phyloP scores from a whole-genome alignment of 73 alveolate genomes.

The Loxodes magnus region DNA sequence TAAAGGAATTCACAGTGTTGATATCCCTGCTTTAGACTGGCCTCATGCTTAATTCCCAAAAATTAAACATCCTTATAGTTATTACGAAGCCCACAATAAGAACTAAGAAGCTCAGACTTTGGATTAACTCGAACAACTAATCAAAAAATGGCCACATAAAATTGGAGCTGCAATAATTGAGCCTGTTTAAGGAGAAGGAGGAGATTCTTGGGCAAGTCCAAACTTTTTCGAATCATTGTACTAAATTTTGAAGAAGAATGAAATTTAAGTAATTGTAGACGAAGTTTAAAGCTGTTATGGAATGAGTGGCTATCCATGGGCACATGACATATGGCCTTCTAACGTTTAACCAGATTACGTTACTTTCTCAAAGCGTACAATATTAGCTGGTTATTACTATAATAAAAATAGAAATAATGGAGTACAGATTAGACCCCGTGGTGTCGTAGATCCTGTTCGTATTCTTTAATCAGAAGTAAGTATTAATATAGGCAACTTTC shows the following conservation, averaged over 20 bases:
- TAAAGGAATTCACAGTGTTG: slow-evolving; percentile 11
- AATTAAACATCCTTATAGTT: background rate
- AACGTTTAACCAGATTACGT: slow-evolving; percentile 12
- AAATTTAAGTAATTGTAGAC: slow-evolving; percentile 23
- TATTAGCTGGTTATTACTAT: slow-evolving; percentile 12
- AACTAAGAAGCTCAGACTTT: slow-evolving; percentile 12
- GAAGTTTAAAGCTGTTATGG: slow-evolving; percentile 28
- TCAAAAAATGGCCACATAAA: background rate
- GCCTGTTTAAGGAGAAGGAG: slow-evolving; percentile 12
- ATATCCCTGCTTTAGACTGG: slow-evolving; percentile 16
- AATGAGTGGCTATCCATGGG: slow-evolving; percentile 28
- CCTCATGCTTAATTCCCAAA: slow-evolving; percentile 22
- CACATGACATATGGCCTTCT: slow-evolving; percentile 25
- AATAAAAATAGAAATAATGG: background rate
- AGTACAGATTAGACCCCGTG: background rate
- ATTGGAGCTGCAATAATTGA: slow-evolving; percentile 28
- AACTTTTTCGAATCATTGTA: slow-evolving; percentile 10
- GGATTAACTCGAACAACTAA: slow-evolving; percentile 4
- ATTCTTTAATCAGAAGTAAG: slow-evolving; percentile 1
- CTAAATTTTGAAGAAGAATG: slow-evolving; percentile 8
- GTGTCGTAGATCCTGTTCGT: background rate
- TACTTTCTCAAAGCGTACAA: slow-evolving; percentile 9
- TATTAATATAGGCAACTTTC: slow-evolving; percentile 4
- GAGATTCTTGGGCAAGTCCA: slow-evolving; percentile 17
- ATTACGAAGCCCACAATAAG: slow-evolving; percentile 1